Conservation (phyloP, 495 filamentous ascomycete genomes). For the Bathelium albidoporum region DNA sequence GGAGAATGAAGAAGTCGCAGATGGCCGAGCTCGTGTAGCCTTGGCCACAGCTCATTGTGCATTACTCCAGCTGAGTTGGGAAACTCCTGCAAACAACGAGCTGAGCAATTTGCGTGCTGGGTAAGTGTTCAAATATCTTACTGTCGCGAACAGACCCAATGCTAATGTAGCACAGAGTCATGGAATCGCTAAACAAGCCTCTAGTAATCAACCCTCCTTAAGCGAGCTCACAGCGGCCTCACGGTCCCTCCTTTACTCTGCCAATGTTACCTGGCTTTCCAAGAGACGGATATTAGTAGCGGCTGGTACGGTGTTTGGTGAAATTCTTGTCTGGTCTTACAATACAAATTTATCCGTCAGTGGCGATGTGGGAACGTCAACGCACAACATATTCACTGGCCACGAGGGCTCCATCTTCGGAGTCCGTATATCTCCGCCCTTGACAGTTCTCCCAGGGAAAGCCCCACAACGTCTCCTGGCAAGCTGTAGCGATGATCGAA, state of each 20-base stretch:
- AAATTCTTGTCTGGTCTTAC: slow-evolving; percentile 83
- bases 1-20: slow-evolving; percentile 13
- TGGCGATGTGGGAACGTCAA: slow-evolving; percentile 20
- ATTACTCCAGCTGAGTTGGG: slow-evolving; percentile 31
- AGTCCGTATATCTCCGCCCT: slow-evolving; percentile 59
- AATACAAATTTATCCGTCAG: neutral
- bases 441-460: slow-evolving; percentile 32
- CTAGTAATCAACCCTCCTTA: slow-evolving; percentile 16
- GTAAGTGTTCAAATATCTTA: neutral
- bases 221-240: slow-evolving; percentile 54
- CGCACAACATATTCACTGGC: slow-evolving; percentile 68
- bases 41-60: slow-evolving; percentile 83
- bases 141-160: slow-evolving; percentile 21
- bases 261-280: slow-evolving; percentile 54
- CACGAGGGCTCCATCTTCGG: slow-evolving; percentile 94
- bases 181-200: slow-evolving; percentile 10
- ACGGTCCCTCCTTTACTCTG: slow-evolving; percentile 79
- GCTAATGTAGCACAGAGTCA: neutral
- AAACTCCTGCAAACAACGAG: neutral
- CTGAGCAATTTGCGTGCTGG: neutral
- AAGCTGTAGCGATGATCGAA: slow-evolving; percentile 93
- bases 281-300: slow-evolving; percentile 56
- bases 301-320: slow-evolving; percentile 85
- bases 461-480: slow-evolving; percentile 51
- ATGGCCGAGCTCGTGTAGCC: slow-evolving; percentile 19